Percentiles rank a stretch among this genome's conserved stretches.
Conservation (phyloP, 352 stramenopile species). For the Phytophthora capsici region DNA sequence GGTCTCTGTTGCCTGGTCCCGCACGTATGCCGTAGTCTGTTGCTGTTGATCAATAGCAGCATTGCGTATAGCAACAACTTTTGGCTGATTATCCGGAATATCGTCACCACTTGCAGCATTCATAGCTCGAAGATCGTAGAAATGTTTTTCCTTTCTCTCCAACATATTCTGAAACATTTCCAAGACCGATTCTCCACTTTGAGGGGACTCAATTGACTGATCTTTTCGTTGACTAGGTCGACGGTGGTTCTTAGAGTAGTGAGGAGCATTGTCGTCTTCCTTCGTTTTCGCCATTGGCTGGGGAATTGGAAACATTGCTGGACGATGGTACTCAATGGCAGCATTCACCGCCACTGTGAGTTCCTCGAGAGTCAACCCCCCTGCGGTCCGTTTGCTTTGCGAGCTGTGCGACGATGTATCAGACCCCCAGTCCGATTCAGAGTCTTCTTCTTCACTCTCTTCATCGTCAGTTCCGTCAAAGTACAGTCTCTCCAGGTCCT, state of each 20-base stretch:
- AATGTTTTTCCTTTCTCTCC: slow-evolving; percentile 32
- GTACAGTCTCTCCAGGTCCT: slow-evolving; percentile 59
- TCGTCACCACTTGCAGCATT: not conserved
- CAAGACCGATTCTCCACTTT: slow-evolving; percentile 6
- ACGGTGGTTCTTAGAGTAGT: not conserved
- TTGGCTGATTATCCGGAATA: not conserved
- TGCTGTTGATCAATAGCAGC: slow-evolving; percentile 20
- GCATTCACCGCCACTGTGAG: slow-evolving; percentile 60
- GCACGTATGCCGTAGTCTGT: slow-evolving; percentile 21
- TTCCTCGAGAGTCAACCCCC: slow-evolving; percentile 54
- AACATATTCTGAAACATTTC: slow-evolving; percentile 34
- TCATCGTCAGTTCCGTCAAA: slow-evolving; percentile 30
- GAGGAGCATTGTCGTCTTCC: not conserved
- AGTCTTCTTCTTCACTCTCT: slow-evolving; percentile 14
- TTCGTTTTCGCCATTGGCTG: not conserved
- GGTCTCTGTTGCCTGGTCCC: slow-evolving; percentile 31
- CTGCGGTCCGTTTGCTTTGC: slow-evolving; percentile 1
- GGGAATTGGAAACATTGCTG: slow-evolving; percentile 3
- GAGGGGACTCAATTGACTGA: not conserved
- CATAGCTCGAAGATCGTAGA: slow-evolving; percentile 19
- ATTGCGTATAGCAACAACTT: no score
- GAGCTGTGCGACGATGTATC: slow-evolving; percentile 3
- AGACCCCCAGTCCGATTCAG: slow-evolving; percentile 15
- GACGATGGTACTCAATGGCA: slow-evolving; percentile 57
- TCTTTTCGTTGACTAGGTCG: not conserved